A percentile compares a stretch with the other conserved stretches of the same genome.
phyloP scores from a whole-genome alignment of 805 yeast species.

The Kuraishia capsulata region DNA sequence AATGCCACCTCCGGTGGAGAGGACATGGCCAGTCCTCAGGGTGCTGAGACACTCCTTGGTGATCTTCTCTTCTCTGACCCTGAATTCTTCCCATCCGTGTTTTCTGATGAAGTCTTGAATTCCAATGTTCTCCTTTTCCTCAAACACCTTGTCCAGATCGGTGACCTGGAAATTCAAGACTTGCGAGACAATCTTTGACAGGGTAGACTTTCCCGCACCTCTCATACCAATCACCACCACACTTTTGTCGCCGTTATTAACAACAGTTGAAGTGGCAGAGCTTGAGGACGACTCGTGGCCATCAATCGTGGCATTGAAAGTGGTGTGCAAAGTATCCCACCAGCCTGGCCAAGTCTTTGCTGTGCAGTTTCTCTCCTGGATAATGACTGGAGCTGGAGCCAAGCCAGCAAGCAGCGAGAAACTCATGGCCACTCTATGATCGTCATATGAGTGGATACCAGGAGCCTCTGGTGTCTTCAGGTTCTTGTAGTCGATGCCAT shows the following conservation, averaged over 20 bases:
- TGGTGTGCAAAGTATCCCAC: conserved; percentile 88
- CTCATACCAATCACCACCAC: conserved; percentile 92
- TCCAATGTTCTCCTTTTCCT: conserved; percentile 35
- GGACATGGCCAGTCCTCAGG: conserved; percentile 43
- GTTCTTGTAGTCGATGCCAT: conserved; percentile 47
- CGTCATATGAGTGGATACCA: conserved; percentile 80
- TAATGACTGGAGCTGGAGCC: conserved; percentile 46
- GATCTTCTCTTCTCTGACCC: conserved; percentile 53
- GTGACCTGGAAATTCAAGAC: conserved; percentile 57
- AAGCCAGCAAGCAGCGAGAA: conserved; percentile 82
- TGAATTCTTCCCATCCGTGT: conserved; percentile 84
- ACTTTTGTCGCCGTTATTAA: conserved; percentile 38
- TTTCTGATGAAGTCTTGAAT: conserved; percentile 54
- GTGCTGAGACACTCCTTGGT: conserved; percentile 39
- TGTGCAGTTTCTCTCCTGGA: conserved; percentile 85
- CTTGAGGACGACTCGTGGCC: conserved; percentile 51
- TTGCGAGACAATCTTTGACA: conserved; percentile 71
- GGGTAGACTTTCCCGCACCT: conserved; percentile 91
- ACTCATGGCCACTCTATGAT: conserved; percentile 98
- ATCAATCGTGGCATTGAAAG: conserved; percentile 53
- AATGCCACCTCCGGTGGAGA: conserved; percentile 96
- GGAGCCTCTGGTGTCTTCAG: conserved; percentile 49
- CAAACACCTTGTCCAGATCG: conserved; percentile 74
- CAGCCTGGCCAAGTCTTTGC: conserved; percentile 99
- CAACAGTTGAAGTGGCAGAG: conserved; percentile 10